phyloP scores from a whole-genome alignment of 1,284 basidiomycete genomes.

The Hypsizygus ulmarius region DNA sequence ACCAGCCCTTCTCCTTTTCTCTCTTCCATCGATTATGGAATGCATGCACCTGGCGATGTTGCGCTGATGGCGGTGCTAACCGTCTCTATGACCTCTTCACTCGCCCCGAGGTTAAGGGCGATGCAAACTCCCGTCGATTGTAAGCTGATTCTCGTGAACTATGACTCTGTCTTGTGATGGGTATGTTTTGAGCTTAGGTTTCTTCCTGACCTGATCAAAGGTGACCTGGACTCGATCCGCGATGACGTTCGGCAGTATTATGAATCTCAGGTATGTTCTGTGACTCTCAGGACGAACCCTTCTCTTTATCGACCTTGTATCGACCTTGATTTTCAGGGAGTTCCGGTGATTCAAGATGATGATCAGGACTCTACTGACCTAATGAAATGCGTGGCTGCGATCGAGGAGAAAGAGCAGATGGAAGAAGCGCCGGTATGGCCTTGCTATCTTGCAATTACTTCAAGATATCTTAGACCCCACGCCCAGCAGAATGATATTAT shows the following conservation, averaged over 20 bases:
- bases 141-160: slow-evolving; percentile 1
- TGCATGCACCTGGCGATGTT: slow-evolving; percentile 61
- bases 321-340: slow-evolving; percentile 44
- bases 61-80: slow-evolving; percentile 96
- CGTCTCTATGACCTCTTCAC: slow-evolving; percentile 69
- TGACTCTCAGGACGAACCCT: neutral
- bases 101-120: slow-evolving; percentile 23
- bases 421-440: slow-evolving; percentile 36
- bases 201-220: slow-evolving; percentile 86
- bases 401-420: slow-evolving; percentile 51
- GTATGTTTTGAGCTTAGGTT: slow-evolving; percentile 46
- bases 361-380: slow-evolving; percentile 91
- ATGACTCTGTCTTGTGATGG: neutral
- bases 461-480: neutral
- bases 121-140: neutral
- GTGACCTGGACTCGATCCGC: slow-evolving; percentile 89
- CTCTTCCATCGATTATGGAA: slow-evolving; percentile 73
- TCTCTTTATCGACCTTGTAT: neutral
- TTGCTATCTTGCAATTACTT: neutral
- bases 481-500: slow-evolving; percentile 62
- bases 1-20: slow-evolving; percentile 74
- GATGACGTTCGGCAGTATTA: slow-evolving; percentile 76
- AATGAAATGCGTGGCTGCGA: slow-evolving; percentile 81
- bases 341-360: slow-evolving; percentile 63
- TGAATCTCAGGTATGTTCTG: slow-evolving; percentile 45